Conservation (phyloP, 2,329 filamentous ascomycete genomes). For the Hypoxylon sp. region DNA sequence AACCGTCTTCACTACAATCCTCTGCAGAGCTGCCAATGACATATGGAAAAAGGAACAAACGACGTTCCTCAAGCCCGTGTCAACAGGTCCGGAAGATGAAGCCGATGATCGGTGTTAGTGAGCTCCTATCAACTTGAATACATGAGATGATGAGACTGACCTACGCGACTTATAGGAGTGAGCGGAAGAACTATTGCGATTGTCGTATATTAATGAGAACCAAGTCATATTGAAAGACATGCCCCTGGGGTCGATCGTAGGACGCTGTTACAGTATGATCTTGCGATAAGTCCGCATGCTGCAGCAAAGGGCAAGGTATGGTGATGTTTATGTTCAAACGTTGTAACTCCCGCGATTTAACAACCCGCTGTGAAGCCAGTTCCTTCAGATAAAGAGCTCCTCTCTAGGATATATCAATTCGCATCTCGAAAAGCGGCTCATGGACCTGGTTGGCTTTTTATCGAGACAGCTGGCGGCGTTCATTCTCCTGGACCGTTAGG, state of each 20-base stretch:
- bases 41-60: conserved; percentile 64
- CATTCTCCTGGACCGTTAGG: conserved; percentile 84
- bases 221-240: conserved; percentile 75
- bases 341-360: conserved; percentile 29
- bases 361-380: conserved; percentile 58
- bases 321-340: conserved; percentile 1
- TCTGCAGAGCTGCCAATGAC: conserved; percentile 73
- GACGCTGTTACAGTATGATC: conserved; percentile 79
- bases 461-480: conserved; percentile 88
- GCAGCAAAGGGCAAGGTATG: conserved; percentile 70
- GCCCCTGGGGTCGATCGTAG: conserved; percentile 64
- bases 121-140: neutral
- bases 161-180: conserved; percentile 17
- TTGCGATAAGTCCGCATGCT: conserved; percentile 83
- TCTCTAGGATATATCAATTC: conserved; percentile 64
- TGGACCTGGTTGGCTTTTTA: conserved; percentile 72
- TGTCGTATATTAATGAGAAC: conserved; percentile 15
- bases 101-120: conserved; percentile 76
- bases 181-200: neutral
- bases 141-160: conserved; percentile 22
- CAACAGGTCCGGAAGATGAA: conserved; percentile 78
- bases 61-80: conserved; percentile 84
- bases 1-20: conserved; percentile 81
- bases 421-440: conserved; percentile 60
- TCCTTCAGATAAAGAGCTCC: conserved; percentile 66